Percentiles rank a stretch among this genome's conserved stretches.
Evolutionary conservation across 805 yeast genomes (phyloP).

Genomic region (Starmerella apis): DNA sequence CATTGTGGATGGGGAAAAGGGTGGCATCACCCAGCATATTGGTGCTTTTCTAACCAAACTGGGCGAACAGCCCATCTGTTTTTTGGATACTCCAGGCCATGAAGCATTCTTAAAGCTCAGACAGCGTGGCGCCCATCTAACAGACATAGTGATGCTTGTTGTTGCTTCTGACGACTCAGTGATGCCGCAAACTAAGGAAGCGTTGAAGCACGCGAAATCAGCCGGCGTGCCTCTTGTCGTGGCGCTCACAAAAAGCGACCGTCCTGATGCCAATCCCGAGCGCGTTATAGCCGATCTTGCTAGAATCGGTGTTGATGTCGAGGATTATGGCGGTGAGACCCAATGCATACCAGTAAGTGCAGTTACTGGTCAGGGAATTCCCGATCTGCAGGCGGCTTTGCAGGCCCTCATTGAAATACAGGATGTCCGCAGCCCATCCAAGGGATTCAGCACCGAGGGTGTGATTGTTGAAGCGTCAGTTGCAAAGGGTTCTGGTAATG

Average conservation of each 20-base stretch:
- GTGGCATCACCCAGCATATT: constrained; percentile 96
- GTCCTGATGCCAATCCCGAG: constrained; percentile 61
- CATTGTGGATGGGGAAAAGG: constrained; percentile 74
- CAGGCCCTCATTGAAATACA: constrained; percentile 72
- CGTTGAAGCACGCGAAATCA: constrained; percentile 80
- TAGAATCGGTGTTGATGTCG: constrained; percentile 67
- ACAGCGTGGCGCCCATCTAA: constrained; percentile 87
- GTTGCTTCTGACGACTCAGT: constrained; percentile 97
- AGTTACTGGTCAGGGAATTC: constrained; percentile 81
- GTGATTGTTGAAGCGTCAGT: constrained; percentile 81
- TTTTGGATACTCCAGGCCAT: constrained; percentile 96
- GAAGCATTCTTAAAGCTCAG: constrained; percentile 95
- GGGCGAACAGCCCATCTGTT: constrained; percentile 73
- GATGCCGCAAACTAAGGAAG: constrained; percentile 95
- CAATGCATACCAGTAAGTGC: constrained; percentile 85
- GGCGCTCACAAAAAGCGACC: constrained; percentile 88
- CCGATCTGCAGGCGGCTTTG: constrained; percentile 78
- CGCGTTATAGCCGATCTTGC: constrained; percentile 71
- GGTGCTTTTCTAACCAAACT: constrained; percentile 96
- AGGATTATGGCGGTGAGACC: constrained; percentile 90
- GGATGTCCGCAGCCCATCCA: constrained; percentile 56
- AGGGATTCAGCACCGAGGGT: constrained; percentile 51
- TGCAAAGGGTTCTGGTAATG: constrained; percentile 70
- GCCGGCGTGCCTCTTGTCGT: constrained; percentile 78
- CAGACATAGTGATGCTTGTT: constrained; percentile 84